Percentiles rank a stretch among this genome's conserved stretches.
Conservation (phyloP, 176 grass and related monocot species). For the Aechmea fasciata region DNA sequence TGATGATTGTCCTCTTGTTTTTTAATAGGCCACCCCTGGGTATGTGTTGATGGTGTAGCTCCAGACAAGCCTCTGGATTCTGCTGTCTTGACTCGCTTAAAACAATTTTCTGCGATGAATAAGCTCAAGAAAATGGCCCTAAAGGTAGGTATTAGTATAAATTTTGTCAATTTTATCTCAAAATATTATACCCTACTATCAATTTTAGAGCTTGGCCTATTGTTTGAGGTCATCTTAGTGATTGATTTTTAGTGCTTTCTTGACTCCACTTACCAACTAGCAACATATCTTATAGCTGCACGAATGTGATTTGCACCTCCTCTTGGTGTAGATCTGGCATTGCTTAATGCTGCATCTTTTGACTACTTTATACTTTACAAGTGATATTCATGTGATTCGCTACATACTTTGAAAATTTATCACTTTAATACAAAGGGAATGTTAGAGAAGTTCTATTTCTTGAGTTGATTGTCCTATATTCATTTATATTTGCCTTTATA, state of each 20-base stretch:
- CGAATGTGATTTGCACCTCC: too few relatives aligned
- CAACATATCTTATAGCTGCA: too few relatives aligned
- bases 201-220: too few relatives aligned
- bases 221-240: too few relatives aligned
- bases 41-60: slow-evolving; percentile 57
- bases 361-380: too few relatives aligned
- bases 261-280: slow-evolving; percentile 12
- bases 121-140: slow-evolving; percentile 80
- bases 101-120: slow-evolving; percentile 82
- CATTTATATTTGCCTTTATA: too few relatives aligned
- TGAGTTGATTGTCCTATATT: too few relatives aligned
- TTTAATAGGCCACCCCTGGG: slow-evolving; percentile 66
- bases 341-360: too few relatives aligned
- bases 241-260: slow-evolving; percentile 9
- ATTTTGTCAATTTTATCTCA: slow-evolving; percentile 7
- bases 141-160: slow-evolving; percentile 26
- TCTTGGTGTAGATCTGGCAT: too few relatives aligned
- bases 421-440: too few relatives aligned
- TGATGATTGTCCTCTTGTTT: slow-evolving; percentile 17
- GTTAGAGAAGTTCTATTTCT: too few relatives aligned
- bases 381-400: not conserved
- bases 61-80: slow-evolving; percentile 72
- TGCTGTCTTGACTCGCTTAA: slow-evolving; percentile 63
- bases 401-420: too few relatives aligned
- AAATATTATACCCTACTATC: not conserved